These are phyloP conservation scores for Pyrus bretschneideri DNA, from an alignment of 306 rosid species.

Conservation along the genomic window DNA sequence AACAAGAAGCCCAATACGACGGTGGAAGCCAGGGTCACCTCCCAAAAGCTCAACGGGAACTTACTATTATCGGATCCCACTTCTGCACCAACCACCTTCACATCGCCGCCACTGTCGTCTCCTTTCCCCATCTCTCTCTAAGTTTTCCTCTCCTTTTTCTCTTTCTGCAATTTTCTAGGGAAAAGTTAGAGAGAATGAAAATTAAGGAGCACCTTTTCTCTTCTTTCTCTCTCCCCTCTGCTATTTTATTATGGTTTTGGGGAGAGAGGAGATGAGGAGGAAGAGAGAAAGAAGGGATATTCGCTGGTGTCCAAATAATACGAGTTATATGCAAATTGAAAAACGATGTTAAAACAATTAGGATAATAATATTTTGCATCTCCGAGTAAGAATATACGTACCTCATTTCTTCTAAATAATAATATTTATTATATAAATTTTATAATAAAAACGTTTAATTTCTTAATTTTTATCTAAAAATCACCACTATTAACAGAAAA, in stretches of 20 bases:
- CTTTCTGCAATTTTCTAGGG: not conserved
- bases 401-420: no score
- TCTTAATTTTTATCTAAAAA: no score
- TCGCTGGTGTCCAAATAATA: not conserved
- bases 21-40: constrained; percentile 52
- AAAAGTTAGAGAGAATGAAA: not conserved
- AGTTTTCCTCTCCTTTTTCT: not conserved
- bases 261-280: not conserved
- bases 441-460: no score
- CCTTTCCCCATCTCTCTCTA: constrained; percentile 8
- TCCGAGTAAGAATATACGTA: no score
- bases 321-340: not conserved
- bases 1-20: constrained; percentile 48
- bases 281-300: not conserved
- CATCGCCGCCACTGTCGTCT: constrained; percentile 24
- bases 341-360: not conserved
- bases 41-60: constrained; percentile 60
- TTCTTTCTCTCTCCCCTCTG: constrained; percentile 10
- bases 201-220: not conserved
- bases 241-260: constrained; percentile 6
- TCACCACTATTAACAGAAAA: no score
- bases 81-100: not conserved
- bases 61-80: constrained; percentile 11
- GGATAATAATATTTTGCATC: no score
- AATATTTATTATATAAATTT: no score